Evolutionary conservation across 148 eudicot species (phyloP).

Genomic region (Hydrangea macrophylla): DNA sequence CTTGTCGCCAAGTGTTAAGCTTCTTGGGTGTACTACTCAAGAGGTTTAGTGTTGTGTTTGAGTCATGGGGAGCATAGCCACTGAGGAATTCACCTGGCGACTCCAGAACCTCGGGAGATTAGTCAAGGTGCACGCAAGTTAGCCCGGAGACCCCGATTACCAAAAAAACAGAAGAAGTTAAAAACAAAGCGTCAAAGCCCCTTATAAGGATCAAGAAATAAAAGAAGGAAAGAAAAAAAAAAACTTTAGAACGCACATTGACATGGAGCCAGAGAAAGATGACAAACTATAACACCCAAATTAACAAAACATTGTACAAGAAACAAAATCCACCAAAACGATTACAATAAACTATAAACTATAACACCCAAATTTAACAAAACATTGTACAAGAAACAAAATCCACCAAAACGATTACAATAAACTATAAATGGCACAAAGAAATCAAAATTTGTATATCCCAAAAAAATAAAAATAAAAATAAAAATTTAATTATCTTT

Average conservation of each 20-base stretch:
- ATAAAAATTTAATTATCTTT: too few species aligned
- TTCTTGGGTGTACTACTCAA: too few species aligned
- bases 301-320: constrained; percentile 5
- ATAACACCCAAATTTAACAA: too few species aligned
- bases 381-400: constrained; percentile 7
- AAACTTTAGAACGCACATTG: background rate
- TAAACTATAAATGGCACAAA: background rate
- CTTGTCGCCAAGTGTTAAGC: too few species aligned
- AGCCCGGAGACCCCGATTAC: too few species aligned
- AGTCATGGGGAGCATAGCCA: too few species aligned
- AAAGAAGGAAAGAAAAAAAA: background rate
- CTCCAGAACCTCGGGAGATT: too few species aligned
- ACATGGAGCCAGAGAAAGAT: background rate
- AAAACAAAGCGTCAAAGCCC: too few species aligned
- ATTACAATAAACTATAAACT: background rate
- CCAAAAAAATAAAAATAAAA: background rate
- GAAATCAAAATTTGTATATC: background rate
- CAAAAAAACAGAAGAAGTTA: too few species aligned
- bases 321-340: constrained; percentile 1
- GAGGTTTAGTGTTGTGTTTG: too few species aligned
- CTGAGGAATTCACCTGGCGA: too few species aligned
- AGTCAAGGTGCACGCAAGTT: too few species aligned
- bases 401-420: constrained; percentile 2
- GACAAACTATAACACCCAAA: background rate
- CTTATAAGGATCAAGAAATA: background rate